Evolutionary conservation across 2,329 filamentous ascomycete genomes (phyloP), one percentile per base, ranked within the genome.

Genomic region (Dendryphion nanum): DNA sequence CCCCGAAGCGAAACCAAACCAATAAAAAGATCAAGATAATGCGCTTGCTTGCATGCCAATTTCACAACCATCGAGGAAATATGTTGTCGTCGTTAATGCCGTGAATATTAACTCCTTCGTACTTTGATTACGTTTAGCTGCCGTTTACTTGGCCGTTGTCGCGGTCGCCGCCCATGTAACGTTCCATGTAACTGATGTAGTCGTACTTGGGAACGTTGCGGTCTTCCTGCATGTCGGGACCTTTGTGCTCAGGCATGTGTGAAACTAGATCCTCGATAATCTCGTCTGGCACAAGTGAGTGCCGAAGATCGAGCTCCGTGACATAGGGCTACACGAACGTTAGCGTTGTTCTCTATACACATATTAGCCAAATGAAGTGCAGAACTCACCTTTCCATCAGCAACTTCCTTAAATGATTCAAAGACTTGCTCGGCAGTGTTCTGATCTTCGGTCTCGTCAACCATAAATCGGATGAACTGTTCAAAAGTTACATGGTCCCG

Each of bases 391-490:
- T 98, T 98, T 50, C 93, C 93, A 71, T 98, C 93, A 14, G 93
- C 93, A 31, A 98, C 93, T 69, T 98, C 93, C 41, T 84, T 82
- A 79, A 98, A 98, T 48, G 86, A 94, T 70, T 98, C 91, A 73
- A 93, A 97, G 4, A 98, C 93, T 67, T 98, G 93, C 68, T 97
- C 93, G 10, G 93, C 93, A 4, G 90, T 96, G 66, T 98, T 96
- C 70, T 98, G 93, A 62, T 98, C 93, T 69, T 98, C 93, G 10
- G 93, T 98, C 34, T 96, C 93, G 53, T 95, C 89, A 33, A 98
- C 93, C 93, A 98, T 98, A 76, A 98, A 98, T 26, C 88, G 83
- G 64, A 98, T 98, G 62, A 98, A 98, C 68, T 97, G 91, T 71
- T 98, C 93, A 61, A 98, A 98, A 4, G 87, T 93, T 35, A 98